Percentiles rank a stretch among this genome's conserved stretches.
Conservation (phyloP, 23 red algal species). For the Agarophyton chilense region DNA sequence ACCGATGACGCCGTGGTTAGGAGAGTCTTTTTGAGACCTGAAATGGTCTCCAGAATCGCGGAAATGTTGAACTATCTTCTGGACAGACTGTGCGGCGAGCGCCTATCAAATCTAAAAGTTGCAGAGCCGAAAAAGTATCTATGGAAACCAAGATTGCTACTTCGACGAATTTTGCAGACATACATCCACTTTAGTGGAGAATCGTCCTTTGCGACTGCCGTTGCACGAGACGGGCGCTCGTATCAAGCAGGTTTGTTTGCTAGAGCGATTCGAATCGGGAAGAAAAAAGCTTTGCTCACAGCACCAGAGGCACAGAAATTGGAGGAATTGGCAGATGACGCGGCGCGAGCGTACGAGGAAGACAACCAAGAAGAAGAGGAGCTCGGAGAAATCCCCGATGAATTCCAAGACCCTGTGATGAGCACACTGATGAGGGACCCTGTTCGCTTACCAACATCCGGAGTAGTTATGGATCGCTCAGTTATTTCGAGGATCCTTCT, state of each 20-base stretch:
- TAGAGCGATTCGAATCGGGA: slow-evolving; percentile 59
- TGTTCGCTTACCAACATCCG: slow-evolving; percentile 87
- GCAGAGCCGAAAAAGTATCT: slow-evolving; percentile 70
- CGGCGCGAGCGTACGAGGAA: slow-evolving; percentile 42
- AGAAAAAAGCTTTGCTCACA: slow-evolving; percentile 51
- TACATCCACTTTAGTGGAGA: slow-evolving; percentile 80
- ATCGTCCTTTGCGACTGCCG: slow-evolving; percentile 70
- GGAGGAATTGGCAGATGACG: slow-evolving; percentile 12
- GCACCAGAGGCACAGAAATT: slow-evolving; percentile 55
- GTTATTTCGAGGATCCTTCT: slow-evolving; percentile 94
- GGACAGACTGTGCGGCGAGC: slow-evolving; percentile 78
- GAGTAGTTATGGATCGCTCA: slow-evolving; percentile 88
- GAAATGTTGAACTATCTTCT: slow-evolving; percentile 99
- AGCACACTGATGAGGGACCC: slow-evolving; percentile 92
- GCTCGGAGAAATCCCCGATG: slow-evolving; percentile 88
- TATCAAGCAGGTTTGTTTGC: slow-evolving; percentile 82
- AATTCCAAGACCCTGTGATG: slow-evolving; percentile 98
- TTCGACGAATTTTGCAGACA: slow-evolving; percentile 80
- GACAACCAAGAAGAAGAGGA: slow-evolving; percentile 78
- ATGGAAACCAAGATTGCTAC: slow-evolving; percentile 89
- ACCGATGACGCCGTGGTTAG: slow-evolving; percentile 87
- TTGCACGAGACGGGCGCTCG: slow-evolving; percentile 88
- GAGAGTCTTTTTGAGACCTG: slow-evolving; percentile 77
- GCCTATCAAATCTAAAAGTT: slow-evolving; percentile 82
- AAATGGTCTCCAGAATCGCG: slow-evolving; percentile 92